Percentiles rank a stretch among this genome's conserved stretches.
phyloP scores from a whole-genome alignment of 257 asterid genomes.

The Ocimum tenuiflorum region DNA sequence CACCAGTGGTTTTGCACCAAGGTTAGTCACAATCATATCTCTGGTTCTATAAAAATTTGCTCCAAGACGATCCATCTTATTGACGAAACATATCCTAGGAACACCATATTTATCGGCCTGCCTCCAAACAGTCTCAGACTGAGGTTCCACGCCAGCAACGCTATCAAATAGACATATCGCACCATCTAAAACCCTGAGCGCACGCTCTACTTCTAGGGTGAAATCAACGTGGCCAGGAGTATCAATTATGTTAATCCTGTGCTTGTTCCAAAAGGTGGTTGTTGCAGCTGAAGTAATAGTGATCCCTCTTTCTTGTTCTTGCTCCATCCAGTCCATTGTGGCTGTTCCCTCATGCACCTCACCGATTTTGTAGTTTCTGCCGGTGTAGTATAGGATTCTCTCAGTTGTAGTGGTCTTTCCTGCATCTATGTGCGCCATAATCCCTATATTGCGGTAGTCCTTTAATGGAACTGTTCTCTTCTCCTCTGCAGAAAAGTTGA shows the following conservation, averaged over 20 bases:
- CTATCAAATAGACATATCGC: conserved; percentile 93
- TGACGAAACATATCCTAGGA: conserved; percentile 93
- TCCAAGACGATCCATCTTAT: conserved; percentile 97
- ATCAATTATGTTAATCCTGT: conserved; percentile 90
- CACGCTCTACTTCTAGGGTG: conserved; percentile 97
- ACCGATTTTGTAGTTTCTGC: conserved; percentile 89
- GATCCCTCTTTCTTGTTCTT: conserved; percentile 95
- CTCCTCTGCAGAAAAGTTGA: conserved; percentile 45
- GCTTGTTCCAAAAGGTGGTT: conserved; percentile 88
- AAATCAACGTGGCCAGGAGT: conserved; percentile 98
- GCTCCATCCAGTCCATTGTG: conserved; percentile 99
- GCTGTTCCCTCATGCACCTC: conserved; percentile 99
- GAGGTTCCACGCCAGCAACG: conserved; percentile 99
- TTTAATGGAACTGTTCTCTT: conserved; percentile 61
- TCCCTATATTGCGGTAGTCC: conserved; percentile 93
- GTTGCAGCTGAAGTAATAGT: conserved; percentile 97
- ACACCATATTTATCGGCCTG: conserved; percentile 98
- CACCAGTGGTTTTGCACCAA: conserved; percentile 89
- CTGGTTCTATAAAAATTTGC: conserved; percentile 82
- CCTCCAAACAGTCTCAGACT: conserved; percentile 98
- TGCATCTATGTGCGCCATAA: conserved; percentile 97
- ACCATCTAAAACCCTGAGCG: conserved; percentile 88
- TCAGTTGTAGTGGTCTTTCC: conserved; percentile 96
- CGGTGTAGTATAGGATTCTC: conserved; percentile 78
- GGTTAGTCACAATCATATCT: conserved; percentile 83